A percentile compares a stretch with the other conserved stretches of the same genome.
phyloP scores from a whole-genome alignment of 2,329 filamentous ascomycete species.

The Endoconidiophora laricicola region DNA sequence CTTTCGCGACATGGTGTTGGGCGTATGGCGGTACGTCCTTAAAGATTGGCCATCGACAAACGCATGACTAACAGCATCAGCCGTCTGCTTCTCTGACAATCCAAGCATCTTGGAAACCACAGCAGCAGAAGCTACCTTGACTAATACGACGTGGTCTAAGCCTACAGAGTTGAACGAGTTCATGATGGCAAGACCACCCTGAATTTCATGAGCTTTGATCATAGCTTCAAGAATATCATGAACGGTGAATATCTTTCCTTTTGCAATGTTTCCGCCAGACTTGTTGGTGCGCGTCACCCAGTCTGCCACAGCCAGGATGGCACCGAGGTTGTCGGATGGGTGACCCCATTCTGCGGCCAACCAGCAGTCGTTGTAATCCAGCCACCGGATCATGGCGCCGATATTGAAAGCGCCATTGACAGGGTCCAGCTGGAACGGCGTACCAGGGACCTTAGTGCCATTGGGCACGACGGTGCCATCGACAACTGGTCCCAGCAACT shows the following conservation, averaged over 20 bases:
- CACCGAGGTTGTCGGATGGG: slow-evolving; percentile 93
- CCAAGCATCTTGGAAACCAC: slow-evolving; percentile 94
- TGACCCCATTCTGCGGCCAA: slow-evolving; percentile 97
- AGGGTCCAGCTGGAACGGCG: slow-evolving; percentile 84
- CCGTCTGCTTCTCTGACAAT: slow-evolving; percentile 74
- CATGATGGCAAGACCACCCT: slow-evolving; percentile 88
- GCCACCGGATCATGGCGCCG: slow-evolving; percentile 94
- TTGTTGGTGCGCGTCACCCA: slow-evolving; percentile 89
- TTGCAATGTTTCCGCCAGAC: slow-evolving; percentile 60
- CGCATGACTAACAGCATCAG: slow-evolving; percentile 88
- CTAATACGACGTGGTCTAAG: slow-evolving; percentile 89
- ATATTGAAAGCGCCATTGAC: slow-evolving; percentile 98
- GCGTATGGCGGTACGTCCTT: slow-evolving; percentile 90
- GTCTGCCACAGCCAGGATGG: slow-evolving; percentile 90
- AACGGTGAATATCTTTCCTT: slow-evolving; percentile 75
- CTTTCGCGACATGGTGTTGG: slow-evolving; percentile 99
- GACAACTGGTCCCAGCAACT: slow-evolving; percentile 83
- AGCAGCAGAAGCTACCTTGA: slow-evolving; percentile 91
- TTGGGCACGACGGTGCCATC: slow-evolving; percentile 83
- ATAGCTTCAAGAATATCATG: slow-evolving; percentile 88
- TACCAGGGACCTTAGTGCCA: slow-evolving; percentile 79
- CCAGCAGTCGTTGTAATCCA: slow-evolving; percentile 99
- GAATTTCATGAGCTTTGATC: slow-evolving; percentile 99
- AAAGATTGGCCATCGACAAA: slow-evolving; percentile 95
- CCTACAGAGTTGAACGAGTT: slow-evolving; percentile 99